Conservation (phyloP, 495 filamentous ascomycete species). For the Trichoderma virens region DNA sequence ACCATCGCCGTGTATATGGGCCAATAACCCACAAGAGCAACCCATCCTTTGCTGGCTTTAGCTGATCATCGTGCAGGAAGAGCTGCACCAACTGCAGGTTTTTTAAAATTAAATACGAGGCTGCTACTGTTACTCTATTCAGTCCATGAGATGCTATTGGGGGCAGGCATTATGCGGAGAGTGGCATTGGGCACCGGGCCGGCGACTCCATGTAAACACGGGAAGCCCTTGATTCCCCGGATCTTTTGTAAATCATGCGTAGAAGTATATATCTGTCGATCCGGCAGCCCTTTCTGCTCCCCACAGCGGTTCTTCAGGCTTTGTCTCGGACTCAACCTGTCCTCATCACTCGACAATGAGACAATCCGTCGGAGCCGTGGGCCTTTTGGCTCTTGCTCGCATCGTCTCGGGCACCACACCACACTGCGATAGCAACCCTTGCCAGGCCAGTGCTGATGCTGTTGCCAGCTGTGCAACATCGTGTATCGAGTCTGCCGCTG, state of each 20-base stretch:
- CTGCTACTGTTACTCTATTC: not conserved
- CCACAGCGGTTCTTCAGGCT: not conserved
- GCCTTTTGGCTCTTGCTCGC: not conserved
- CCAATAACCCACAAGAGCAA: not conserved
- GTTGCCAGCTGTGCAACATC: slow-evolving; percentile 2
- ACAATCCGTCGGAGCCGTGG: not conserved
- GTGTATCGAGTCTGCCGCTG: slow-evolving; percentile 11
- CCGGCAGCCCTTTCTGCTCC: not conserved
- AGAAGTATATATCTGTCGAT: not conserved
- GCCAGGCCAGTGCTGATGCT: slow-evolving; percentile 4
- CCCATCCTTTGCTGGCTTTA: not conserved
- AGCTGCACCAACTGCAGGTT: not conserved
- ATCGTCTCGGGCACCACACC: not conserved
- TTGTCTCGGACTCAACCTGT: not conserved
- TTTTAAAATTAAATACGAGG: not conserved
- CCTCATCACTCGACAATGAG: not conserved
- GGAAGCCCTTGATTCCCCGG: not conserved
- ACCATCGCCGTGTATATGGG: not conserved
- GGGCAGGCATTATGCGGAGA: not conserved
- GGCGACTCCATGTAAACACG: not conserved
- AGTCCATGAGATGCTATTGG: not conserved
- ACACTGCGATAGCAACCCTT: not conserved
- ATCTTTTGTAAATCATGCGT: not conserved
- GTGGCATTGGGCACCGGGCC: not conserved
- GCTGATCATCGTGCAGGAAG: not conserved